A percentile compares a stretch with the other conserved stretches of the same genome.
These are phyloP conservation scores for Mimosa bimucronata DNA, from an alignment of 306 rosid species.

Conservation along the genomic window DNA sequence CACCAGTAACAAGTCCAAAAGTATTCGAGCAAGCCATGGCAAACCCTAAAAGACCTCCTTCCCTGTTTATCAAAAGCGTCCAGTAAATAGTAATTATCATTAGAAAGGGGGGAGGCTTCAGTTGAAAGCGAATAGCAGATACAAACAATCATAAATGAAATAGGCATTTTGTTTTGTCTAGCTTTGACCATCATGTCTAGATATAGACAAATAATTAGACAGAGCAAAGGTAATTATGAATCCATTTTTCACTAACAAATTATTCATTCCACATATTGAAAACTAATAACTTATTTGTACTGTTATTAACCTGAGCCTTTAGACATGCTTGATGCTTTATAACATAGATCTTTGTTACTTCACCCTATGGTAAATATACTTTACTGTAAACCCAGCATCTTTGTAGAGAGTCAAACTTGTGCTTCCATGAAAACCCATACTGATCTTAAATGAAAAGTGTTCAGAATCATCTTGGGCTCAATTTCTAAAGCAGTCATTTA, in stretches of 20 bases:
- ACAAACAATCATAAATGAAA: neutral
- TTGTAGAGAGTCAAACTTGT: neutral
- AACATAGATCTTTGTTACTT: conserved; percentile 3
- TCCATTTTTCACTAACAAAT: conserved; percentile 23
- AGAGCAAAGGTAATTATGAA: conserved; percentile 12
- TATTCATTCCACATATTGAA: neutral
- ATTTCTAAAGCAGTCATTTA: neutral
- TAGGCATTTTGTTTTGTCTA: conserved; percentile 23
- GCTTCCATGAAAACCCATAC: conserved; percentile 19
- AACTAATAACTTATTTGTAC: neutral
- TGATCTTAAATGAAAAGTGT: neutral
- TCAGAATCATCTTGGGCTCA: neutral
- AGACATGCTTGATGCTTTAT: conserved; percentile 12
- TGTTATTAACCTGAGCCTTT: neutral
- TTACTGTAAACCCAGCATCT: neutral
- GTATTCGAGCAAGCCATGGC: conserved; percentile 99
- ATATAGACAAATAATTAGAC: conserved; percentile 11
- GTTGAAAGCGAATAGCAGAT: conserved; percentile 21
- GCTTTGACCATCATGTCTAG: conserved; percentile 9
- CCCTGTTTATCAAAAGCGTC: conserved; percentile 58
- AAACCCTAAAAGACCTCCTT: conserved; percentile 68
- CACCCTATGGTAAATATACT: neutral
- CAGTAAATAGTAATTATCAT: conserved; percentile 25
- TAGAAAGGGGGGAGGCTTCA: neutral
- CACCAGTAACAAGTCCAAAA: conserved; percentile 98